Evolutionary conservation across 495 filamentous ascomycete genomes (phyloP).

Genomic region (Paragyromitra xinjiangensis): DNA sequence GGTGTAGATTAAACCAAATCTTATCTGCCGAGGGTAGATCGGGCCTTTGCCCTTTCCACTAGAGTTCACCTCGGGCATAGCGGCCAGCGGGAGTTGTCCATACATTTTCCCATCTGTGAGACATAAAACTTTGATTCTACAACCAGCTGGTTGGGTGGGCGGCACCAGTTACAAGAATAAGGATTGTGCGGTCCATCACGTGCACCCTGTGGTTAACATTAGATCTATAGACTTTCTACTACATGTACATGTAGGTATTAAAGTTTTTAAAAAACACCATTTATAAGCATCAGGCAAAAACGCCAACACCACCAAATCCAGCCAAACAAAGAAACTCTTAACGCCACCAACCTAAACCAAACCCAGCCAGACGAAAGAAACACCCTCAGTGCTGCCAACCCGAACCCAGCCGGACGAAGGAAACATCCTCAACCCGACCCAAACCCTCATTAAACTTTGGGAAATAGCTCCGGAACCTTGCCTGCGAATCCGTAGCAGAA

Average conservation of each 20-base stretch:
- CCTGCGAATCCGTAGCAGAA: slow-evolving; percentile 13
- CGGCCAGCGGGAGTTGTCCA: too few relatives aligned
- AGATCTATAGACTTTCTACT: background rate
- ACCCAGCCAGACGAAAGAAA: background rate
- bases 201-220: too few relatives aligned
- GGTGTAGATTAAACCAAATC: too few relatives aligned
- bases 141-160: too few relatives aligned
- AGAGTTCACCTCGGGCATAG: too few relatives aligned
- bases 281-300: background rate
- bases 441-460: background rate
- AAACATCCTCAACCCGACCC: background rate
- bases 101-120: too few relatives aligned
- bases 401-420: background rate
- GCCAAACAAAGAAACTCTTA: background rate
- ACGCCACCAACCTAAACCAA: background rate
- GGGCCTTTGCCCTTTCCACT: too few relatives aligned
- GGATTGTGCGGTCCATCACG: too few relatives aligned
- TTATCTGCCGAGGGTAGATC: too few relatives aligned
- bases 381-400: background rate
- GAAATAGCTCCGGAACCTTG: background rate
- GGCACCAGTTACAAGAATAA: too few relatives aligned
- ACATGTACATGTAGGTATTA: too few relatives aligned
- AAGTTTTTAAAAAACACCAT: background rate
- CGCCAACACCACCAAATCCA: background rate
- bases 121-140: too few relatives aligned